Evolutionary conservation across 345 rosid genomes (phyloP), one percentile per base, ranked within the genome.

Genomic region (Lepidium sativum): DNA sequence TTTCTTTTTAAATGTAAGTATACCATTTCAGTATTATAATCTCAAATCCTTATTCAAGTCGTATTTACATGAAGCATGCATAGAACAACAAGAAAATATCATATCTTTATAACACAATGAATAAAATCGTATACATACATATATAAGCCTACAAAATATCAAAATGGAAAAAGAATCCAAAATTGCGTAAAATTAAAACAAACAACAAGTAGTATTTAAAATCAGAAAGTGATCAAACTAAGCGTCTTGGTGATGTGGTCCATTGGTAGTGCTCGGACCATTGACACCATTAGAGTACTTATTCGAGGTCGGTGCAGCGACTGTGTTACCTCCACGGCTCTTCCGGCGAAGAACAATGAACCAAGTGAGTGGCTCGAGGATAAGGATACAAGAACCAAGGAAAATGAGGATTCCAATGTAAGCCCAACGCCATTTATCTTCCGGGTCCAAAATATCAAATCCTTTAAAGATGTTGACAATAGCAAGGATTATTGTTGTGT

Each of bases 311-410:
- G 44, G 63, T 39, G 67, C 60, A 65, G 61, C 61, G 0, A 65
- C 76, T 6, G 75, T 32, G 34, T 51, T 65, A 34, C 76, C 48
- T 11, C 61, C 78, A 39, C 74, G 55, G 49, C 58, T 78, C 80
- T 82, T 86, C 50, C 87, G 83, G 33, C 66, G 81, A 18, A 92
- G 38, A 32, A 89, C 98, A 1, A 89, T 63, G 32, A 56, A 40
- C 97, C 98, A 92, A 53, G 97, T 92, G 0, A 84, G 50, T 2
- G 82, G 82, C 53, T 92, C 98, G 71, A 89, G 67, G 2, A 83
- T 43, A 16, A 72, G 69, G 0, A 89, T 76, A 0, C 55, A 45
- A 4, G 72, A 55, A 1, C 90, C 98, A 50, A 92, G 73, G 15
- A 79, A 79, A 4, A 84, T 78, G 52, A 92, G 69, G 48, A 84